Conservation (phyloP, 768 basidiomycete genomes). For the Serpula lacrymans region DNA sequence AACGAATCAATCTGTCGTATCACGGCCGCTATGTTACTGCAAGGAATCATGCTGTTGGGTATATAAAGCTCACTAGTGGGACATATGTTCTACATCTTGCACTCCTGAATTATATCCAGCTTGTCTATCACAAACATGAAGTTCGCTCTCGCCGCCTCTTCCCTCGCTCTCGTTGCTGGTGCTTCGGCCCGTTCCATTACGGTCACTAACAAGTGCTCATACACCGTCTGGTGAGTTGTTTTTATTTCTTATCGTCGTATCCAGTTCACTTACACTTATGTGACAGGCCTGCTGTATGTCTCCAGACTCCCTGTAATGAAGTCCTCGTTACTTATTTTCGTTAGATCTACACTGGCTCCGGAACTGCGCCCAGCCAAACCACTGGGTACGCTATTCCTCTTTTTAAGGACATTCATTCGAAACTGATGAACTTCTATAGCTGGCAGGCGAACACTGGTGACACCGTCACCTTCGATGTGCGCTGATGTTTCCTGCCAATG, state of each 20-base stretch:
- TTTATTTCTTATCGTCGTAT: neutral
- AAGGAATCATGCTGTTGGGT: too few species aligned
- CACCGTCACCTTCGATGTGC: constrained; percentile 46
- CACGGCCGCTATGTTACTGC: too few species aligned
- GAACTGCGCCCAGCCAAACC: constrained; percentile 37
- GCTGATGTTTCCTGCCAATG: too few species aligned
- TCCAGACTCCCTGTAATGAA: constrained; percentile 4
- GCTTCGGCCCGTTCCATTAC: constrained; percentile 53
- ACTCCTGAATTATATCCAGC: too few species aligned
- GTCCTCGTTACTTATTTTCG: neutral
- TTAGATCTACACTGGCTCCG: constrained; percentile 61
- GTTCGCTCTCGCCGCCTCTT: constrained; percentile 19
- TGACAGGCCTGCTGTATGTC: constrained; percentile 44
- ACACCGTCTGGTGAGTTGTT: constrained; percentile 61
- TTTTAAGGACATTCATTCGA: too few species aligned
- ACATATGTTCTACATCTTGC: too few species aligned
- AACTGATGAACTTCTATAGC: too few species aligned
- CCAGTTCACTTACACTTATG: neutral
- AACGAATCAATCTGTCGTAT: too few species aligned
- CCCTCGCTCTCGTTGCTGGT: constrained; percentile 26
- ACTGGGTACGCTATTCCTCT: constrained; percentile 45
- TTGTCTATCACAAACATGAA: too few species aligned
- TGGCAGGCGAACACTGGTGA: constrained; percentile 39
- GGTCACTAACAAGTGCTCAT: constrained; percentile 60
- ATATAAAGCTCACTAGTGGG: too few species aligned